phyloP scores from a whole-genome alignment of 1,284 basidiomycete genomes.

The Porodaedalea pini region DNA sequence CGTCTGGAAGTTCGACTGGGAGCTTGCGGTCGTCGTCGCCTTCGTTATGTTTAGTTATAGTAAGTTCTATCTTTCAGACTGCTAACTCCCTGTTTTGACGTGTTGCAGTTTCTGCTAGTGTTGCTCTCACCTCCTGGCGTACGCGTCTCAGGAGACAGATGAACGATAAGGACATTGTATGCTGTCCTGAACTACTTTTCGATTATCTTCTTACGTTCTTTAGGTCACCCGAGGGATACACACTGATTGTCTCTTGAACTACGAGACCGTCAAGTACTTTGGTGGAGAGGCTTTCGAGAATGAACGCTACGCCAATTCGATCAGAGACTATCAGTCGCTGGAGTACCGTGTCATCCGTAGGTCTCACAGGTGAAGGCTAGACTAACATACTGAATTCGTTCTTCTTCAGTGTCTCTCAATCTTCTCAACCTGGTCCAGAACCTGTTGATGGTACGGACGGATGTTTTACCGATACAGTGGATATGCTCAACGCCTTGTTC shows the following conservation, averaged over 20 bases:
- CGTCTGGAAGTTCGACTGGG: slow-evolving; percentile 62
- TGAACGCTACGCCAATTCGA: slow-evolving; percentile 67
- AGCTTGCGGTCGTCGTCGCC: slow-evolving; percentile 67
- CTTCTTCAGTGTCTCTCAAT: slow-evolving; percentile 57
- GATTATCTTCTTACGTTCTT: slow-evolving; percentile 4
- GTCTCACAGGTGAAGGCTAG: slow-evolving; percentile 23
- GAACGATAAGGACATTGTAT: slow-evolving; percentile 71
- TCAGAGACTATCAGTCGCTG: slow-evolving; percentile 71
- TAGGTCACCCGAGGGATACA: slow-evolving; percentile 73
- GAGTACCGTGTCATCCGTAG: slow-evolving; percentile 73
- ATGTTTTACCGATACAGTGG: not conserved
- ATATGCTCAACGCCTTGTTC: not conserved
- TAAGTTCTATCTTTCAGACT: slow-evolving; percentile 33
- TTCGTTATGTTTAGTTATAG: slow-evolving; percentile 74
- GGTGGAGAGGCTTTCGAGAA: slow-evolving; percentile 79
- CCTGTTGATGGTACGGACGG: slow-evolving; percentile 62
- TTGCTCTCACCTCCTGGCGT: slow-evolving; percentile 64
- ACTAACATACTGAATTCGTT: not conserved
- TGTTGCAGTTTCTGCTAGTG: slow-evolving; percentile 54
- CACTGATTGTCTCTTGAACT: slow-evolving; percentile 76
- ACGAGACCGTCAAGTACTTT: slow-evolving; percentile 85
- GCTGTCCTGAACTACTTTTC: slow-evolving; percentile 25
- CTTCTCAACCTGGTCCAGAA: slow-evolving; percentile 75
- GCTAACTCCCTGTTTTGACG: slow-evolving; percentile 18
- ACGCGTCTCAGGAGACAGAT: slow-evolving; percentile 69